These are phyloP conservation scores for Lachancea thermotolerans DNA, from an alignment of 805 yeast genomes.

Conservation along the genomic window DNA sequence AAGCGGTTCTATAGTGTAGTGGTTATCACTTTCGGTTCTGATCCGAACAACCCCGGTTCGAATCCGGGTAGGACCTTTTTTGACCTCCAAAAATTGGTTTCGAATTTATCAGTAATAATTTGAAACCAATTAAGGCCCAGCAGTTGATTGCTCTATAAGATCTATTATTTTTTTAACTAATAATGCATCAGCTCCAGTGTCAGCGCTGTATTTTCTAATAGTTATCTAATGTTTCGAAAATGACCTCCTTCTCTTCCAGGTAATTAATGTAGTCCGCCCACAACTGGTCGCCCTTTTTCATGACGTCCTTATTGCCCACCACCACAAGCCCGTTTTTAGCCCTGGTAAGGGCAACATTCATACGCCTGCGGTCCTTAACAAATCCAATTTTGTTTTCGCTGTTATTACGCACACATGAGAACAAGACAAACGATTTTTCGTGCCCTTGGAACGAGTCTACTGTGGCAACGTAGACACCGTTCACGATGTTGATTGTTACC, in stretches of 20 bases:
- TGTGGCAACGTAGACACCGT: conserved; percentile 44
- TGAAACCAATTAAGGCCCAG: too few relatives aligned
- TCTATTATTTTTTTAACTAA: background rate
- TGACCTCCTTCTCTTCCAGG: conserved; percentile 31
- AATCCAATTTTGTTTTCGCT: conserved; percentile 50
- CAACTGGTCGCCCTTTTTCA: conserved; percentile 38
- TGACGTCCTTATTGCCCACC: conserved; percentile 51
- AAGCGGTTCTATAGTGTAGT: conserved; percentile 27
- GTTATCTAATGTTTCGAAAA: conserved; percentile 21
- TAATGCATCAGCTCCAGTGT: too few relatives aligned
- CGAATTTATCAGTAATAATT: too few relatives aligned
- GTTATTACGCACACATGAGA: conserved; percentile 73
- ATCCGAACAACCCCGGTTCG: conserved; percentile 76
- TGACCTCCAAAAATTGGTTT: background rate
- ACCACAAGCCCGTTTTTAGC: conserved; percentile 57
- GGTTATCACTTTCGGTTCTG: conserved; percentile 58
- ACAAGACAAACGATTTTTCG: conserved; percentile 73
- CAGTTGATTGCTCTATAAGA: background rate
- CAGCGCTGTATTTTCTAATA: conserved; percentile 8
- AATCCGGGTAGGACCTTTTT: conserved; percentile 73
- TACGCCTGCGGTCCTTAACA: conserved; percentile 51
- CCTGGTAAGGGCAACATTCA: conserved; percentile 69
- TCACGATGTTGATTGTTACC: conserved; percentile 32
- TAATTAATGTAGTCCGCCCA: conserved; percentile 47
- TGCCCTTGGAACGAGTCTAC: conserved; percentile 94